Evolutionary conservation across 192 early-diverging fungal genomes (phyloP), one percentile per base, ranked within the genome.

Genomic region (Gryganskiella cystojenkinii): DNA sequence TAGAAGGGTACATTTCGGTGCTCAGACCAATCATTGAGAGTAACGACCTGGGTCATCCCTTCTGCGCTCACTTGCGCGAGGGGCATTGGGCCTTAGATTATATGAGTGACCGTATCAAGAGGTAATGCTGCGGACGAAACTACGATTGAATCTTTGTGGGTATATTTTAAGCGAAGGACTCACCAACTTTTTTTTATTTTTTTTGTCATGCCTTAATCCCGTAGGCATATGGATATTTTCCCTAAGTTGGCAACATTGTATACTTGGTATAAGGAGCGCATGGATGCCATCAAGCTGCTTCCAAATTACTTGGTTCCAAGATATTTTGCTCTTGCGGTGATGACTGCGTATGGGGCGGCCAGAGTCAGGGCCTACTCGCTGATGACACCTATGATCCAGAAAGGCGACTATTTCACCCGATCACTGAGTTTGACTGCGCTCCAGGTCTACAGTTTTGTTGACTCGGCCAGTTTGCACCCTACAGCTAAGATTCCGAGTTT

Each of bases 71-170:
- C 61, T 82, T 99, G 72, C 89, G 98, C 24, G 85, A 90, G 34
- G 98, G 98, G 7, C 71, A 84, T 34, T 99, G 98, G 98, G 92
- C 95, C 34, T 79, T 94, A 51, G 95, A 99, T 60, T 99, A 98
- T 61, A 83, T 90, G 20, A 79, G 90, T 19, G 71, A 84, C n/a
- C 89, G 97, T 2, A 81, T 99, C 50, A 64, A 85, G 22, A 90
- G 70, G 70, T 71, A 19, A 25, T 35, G 83, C 79, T 88, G 85
- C 43, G 52, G 65, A 31, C 19, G 11, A 3, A 9, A 55, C 3
- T 67, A n/a, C 33, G 13, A 25, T 52, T 5, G 5, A 11, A 31
- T 57, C 11, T 42, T 33, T 13, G 19, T n/a, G 11, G 20, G 17
- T 2, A 1, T 57, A 57, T 54, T 40, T n/a, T n/a, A n/a, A n/a